A percentile compares a stretch with the other conserved stretches of the same genome.
These are phyloP conservation scores for Anastatica hierochuntica DNA, from an alignment of 345 rosid species.

Conservation along the genomic window DNA sequence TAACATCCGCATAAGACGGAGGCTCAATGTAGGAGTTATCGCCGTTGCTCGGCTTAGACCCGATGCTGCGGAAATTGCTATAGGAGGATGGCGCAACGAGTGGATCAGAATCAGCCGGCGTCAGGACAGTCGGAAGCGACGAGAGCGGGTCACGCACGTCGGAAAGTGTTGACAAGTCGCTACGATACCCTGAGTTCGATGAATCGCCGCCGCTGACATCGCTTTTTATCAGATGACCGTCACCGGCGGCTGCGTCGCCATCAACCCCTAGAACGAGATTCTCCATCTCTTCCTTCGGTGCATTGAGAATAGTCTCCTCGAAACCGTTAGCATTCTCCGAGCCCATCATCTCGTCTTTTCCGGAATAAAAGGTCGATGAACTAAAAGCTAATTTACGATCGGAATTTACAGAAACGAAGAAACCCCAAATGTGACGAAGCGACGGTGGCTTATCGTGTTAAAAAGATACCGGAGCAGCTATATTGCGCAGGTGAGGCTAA, in stretches of 20 bases:
- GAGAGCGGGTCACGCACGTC: conserved; percentile 45
- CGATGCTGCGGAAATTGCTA: conserved; percentile 30
- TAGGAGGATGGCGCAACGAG: conserved; percentile 36
- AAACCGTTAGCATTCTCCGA: conserved; percentile 50
- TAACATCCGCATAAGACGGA: conserved; percentile 76
- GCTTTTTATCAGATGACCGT: conserved; percentile 11
- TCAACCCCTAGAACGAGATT: too few relatives aligned
- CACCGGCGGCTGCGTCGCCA: too few relatives aligned
- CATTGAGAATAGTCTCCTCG: conserved; percentile 42
- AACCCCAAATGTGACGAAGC: not conserved
- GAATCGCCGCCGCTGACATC: conserved; percentile 14
- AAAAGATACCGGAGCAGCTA: conserved; percentile 13
- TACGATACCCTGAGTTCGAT: conserved; percentile 44
- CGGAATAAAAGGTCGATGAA: conserved; percentile 18
- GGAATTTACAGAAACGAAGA: conserved; percentile 5
- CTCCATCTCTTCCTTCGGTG: too few relatives aligned
- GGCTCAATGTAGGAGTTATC: conserved; percentile 71
- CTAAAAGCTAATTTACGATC: too few relatives aligned
- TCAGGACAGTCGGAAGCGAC: conserved; percentile 24
- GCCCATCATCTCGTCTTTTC: conserved; percentile 62
- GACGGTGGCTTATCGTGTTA: conserved; percentile 22
- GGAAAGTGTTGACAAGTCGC: conserved; percentile 52
- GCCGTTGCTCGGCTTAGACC: conserved; percentile 20
- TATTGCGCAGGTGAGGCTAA: conserved; percentile 14
- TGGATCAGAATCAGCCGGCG: conserved; percentile 73